Percentiles rank a stretch among this genome's conserved stretches.
Conservation (phyloP, 192 early-diverging fungal genomes). For the Podila verticillata region DNA sequence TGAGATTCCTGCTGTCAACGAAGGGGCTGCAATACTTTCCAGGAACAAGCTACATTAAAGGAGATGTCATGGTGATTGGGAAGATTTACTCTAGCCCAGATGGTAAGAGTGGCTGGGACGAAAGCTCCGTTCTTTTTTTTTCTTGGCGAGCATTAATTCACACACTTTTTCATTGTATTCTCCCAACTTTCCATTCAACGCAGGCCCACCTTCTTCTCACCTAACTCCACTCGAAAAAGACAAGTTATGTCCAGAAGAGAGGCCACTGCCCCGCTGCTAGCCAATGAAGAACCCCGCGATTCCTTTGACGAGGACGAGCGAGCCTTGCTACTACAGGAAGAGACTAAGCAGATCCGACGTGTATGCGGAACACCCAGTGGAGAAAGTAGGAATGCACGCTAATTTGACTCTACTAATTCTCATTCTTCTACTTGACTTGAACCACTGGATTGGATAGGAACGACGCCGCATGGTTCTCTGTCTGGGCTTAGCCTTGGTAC, state of each 20-base stretch:
- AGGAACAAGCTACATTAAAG: slow-evolving; percentile 19
- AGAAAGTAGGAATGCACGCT: not conserved
- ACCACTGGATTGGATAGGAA: slow-evolving; percentile 8
- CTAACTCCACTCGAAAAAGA: not conserved
- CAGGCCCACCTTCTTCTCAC: not conserved
- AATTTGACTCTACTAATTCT: not conserved
- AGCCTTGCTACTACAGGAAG: slow-evolving; percentile 29
- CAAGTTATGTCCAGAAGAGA: slow-evolving; percentile 4
- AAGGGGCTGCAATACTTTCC: slow-evolving; percentile 55
- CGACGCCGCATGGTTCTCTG: slow-evolving; percentile 30
- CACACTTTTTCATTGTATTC: too few relatives aligned
- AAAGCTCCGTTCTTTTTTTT: too few relatives aligned
- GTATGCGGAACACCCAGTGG: slow-evolving; percentile 6
- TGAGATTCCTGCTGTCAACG: slow-evolving; percentile 44
- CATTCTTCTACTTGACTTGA: not conserved
- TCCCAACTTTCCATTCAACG: not conserved
- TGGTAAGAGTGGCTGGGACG: not conserved
- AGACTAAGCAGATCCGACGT: slow-evolving; percentile 29
- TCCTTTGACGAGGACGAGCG: slow-evolving; percentile 43
- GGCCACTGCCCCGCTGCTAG: slow-evolving; percentile 32
- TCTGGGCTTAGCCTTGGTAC: slow-evolving; percentile 24
- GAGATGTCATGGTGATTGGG: not conserved
- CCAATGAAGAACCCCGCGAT: slow-evolving; percentile 30
- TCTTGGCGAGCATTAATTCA: too few relatives aligned
- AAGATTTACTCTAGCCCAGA: not conserved